These are phyloP conservation scores for Solanum peruvianum DNA, from an alignment of 257 asterid genomes.

Conservation along the genomic window DNA sequence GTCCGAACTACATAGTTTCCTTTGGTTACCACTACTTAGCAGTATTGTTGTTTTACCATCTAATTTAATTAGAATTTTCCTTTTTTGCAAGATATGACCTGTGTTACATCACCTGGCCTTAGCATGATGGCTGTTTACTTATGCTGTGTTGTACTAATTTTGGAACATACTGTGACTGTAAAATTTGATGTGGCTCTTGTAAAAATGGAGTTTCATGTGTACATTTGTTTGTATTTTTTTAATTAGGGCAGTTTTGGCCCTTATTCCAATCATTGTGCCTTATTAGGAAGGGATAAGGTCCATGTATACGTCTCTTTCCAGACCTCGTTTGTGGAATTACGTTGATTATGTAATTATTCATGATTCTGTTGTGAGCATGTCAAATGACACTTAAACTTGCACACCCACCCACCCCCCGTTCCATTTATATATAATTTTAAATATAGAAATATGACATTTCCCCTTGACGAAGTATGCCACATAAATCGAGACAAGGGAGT, in stretches of 20 bases:
- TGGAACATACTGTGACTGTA: not conserved
- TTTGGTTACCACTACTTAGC: not conserved
- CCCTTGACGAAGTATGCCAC: too few species aligned
- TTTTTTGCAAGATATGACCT: not conserved
- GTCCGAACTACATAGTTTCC: not conserved
- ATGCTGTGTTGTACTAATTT: not conserved
- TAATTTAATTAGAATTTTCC: not conserved
- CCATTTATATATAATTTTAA: too few species aligned
- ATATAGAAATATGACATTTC: too few species aligned
- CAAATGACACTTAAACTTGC: too few species aligned
- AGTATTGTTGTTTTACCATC: not conserved
- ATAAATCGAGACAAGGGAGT: not conserved
- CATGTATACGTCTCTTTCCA: not conserved
- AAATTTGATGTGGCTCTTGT: not conserved
- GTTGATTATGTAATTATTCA: not conserved
- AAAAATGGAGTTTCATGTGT: not conserved
- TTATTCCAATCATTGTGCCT: not conserved
- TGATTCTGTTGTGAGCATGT: too few species aligned
- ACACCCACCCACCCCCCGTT: too few species aligned
- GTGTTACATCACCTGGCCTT: not conserved
- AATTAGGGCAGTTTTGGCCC: not conserved
- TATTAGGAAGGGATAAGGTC: fast-evolving
- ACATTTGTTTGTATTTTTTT: not conserved
- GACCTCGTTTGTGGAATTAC: not conserved
- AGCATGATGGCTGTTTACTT: not conserved